Conservation (phyloP, 75 land plant genomes). For the Pinus taeda region DNA sequence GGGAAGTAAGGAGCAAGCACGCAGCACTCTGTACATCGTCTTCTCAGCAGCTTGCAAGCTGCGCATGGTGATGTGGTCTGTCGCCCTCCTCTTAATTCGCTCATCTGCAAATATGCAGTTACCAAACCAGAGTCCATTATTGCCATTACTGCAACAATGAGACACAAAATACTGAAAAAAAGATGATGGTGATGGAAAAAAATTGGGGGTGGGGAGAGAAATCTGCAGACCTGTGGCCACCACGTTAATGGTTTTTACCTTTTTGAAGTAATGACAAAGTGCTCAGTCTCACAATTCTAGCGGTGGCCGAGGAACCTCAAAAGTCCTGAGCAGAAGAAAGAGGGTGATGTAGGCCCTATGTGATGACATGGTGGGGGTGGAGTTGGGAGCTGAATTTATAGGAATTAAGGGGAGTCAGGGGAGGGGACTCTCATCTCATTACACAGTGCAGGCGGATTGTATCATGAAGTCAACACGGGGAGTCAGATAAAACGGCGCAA, state of each 20-base stretch:
- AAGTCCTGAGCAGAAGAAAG: background rate
- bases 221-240: no score
- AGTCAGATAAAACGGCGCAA: constrained; percentile 4
- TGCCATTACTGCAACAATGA: background rate
- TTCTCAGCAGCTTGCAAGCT: constrained; percentile 33
- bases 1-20: constrained; percentile 35
- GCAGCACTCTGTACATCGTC: constrained; percentile 17
- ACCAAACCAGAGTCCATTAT: no score
- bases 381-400: background rate
- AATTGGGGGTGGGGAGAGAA: no score
- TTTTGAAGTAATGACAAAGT: no score
- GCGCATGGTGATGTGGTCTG: constrained; percentile 21
- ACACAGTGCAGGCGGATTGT: background rate
- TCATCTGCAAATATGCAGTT: background rate
- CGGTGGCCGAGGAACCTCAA: background rate
- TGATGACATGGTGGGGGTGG: background rate
- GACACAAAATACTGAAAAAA: no score
- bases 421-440: no score
- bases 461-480: background rate
- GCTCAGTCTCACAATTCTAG: background rate
- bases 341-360: background rate
- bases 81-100: background rate
- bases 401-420: background rate
- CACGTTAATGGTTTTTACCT: no score
- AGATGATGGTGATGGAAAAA: no score